phyloP scores from a whole-genome alignment of 345 rosid genomes.

The Salix koriyanagi region DNA sequence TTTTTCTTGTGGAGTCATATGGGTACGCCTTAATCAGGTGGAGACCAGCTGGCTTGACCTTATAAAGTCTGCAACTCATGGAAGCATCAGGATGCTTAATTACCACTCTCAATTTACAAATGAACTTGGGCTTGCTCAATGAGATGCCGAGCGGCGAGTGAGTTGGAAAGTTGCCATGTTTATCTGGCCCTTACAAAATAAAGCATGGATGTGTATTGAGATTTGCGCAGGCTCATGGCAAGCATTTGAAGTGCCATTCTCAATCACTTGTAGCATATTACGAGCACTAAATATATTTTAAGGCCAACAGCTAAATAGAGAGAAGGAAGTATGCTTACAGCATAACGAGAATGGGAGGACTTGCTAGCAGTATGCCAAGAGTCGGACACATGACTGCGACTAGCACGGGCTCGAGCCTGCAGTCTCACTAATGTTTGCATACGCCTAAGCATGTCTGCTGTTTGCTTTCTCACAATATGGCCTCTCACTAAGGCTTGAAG shows the following conservation, averaged over 20 bases:
- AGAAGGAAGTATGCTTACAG: constrained; percentile 16
- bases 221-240: background rate
- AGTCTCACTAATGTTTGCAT: constrained; percentile 30
- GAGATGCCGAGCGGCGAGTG: background rate
- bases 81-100: background rate
- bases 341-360: constrained; percentile 3
- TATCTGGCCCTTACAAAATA: background rate
- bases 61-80: background rate
- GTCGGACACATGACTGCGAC: constrained; percentile 14
- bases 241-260: background rate
- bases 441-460: constrained; percentile 34
- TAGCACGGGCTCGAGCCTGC: constrained; percentile 31
- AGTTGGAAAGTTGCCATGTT: background rate
- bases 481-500: constrained; percentile 37
- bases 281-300: background rate
- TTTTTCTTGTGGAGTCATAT: background rate
- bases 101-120: background rate
- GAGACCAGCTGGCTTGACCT: background rate
- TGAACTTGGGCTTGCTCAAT: background rate
- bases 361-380: constrained; percentile 13
- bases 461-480: constrained; percentile 34
- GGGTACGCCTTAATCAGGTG: background rate
- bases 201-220: background rate
- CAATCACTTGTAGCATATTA: background rate
- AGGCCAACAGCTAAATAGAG: background rate